Percentiles rank a stretch among this genome's conserved stretches.
These are phyloP conservation scores for Coemansia sp. DNA, from an alignment of 192 early-diverging fungal genomes.

Conservation along the genomic window DNA sequence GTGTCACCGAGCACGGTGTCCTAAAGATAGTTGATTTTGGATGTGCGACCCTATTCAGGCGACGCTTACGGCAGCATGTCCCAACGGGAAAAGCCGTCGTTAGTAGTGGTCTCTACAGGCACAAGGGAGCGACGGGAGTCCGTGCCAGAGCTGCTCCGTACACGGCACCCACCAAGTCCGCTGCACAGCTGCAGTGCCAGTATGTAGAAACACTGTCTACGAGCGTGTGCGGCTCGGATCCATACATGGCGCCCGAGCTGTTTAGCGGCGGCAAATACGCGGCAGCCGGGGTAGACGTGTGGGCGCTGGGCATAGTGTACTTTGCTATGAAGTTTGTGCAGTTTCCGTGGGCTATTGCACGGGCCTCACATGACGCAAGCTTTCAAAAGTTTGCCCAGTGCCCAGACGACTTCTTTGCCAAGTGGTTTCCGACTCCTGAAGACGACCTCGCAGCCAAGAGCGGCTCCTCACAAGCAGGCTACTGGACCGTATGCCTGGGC, in stretches of 20 bases:
- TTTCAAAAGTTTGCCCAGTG: constrained; percentile 15
- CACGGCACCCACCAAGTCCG: constrained; percentile 2
- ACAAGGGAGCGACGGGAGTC: background rate
- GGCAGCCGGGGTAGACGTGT: constrained; percentile 77
- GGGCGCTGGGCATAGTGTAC: constrained; percentile 85
- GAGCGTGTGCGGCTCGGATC: constrained; percentile 86
- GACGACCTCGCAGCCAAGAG: background rate
- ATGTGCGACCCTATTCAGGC: constrained; percentile 43
- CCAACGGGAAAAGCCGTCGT: background rate
- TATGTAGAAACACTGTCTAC: constrained; percentile 39
- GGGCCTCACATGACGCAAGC: constrained; percentile 23
- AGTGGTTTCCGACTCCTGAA: constrained; percentile 19
- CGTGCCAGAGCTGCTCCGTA: constrained; percentile 26
- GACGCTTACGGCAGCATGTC: constrained; percentile 24
- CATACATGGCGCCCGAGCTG: constrained; percentile 93
- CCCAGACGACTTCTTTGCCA: constrained; percentile 20
- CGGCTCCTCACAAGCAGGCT: background rate
- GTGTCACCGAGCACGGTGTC: constrained; percentile 62
- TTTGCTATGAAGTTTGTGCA: constrained; percentile 64
- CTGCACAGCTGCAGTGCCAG: background rate
- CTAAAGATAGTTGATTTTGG: constrained; percentile 92
- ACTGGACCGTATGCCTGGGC: background rate
- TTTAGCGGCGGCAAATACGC: constrained; percentile 63
- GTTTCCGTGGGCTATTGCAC: constrained; percentile 65
- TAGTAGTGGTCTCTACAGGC: background rate